A percentile compares a stretch with the other conserved stretches of the same genome.
Conservation (phyloP, 352 stramenopile species). For the Phytopythium mirpurense region DNA sequence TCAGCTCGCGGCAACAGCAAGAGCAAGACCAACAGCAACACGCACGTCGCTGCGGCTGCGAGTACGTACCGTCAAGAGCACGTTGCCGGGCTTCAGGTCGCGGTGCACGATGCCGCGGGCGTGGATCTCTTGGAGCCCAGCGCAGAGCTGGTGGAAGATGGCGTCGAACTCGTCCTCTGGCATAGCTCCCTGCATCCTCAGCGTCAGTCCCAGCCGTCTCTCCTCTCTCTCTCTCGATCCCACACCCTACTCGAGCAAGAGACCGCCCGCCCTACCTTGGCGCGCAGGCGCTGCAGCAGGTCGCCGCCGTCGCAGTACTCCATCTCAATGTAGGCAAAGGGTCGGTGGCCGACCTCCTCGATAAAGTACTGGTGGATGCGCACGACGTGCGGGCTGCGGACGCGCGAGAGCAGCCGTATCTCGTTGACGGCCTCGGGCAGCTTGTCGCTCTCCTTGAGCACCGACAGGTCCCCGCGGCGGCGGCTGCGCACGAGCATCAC, state of each 20-base stretch:
- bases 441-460: conserved; percentile 83
- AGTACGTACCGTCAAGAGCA: conserved; percentile 65
- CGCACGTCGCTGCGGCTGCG: no score
- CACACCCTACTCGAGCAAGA: no score
- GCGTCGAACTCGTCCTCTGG: conserved; percentile 38
- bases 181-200: conserved; percentile 24
- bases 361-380: conserved; percentile 73
- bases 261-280: conserved; percentile 14
- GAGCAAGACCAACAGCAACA: neutral
- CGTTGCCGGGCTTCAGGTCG: conserved; percentile 75
- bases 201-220: no score
- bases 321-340: conserved; percentile 83
- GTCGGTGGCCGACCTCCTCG: conserved; percentile 66
- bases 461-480: conserved; percentile 28
- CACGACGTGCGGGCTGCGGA: conserved; percentile 60
- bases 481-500: conserved; percentile 66
- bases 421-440: conserved; percentile 75
- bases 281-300: conserved; percentile 29
- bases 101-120: conserved; percentile 59
- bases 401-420: conserved; percentile 52
- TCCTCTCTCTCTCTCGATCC: no score
- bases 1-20: no score
- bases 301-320: conserved; percentile 72
- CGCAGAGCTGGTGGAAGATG: conserved; percentile 66
- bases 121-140: conserved; percentile 66